phyloP scores from a whole-genome alignment of 441 rosid species.

The Hypseocharis bilobata region DNA sequence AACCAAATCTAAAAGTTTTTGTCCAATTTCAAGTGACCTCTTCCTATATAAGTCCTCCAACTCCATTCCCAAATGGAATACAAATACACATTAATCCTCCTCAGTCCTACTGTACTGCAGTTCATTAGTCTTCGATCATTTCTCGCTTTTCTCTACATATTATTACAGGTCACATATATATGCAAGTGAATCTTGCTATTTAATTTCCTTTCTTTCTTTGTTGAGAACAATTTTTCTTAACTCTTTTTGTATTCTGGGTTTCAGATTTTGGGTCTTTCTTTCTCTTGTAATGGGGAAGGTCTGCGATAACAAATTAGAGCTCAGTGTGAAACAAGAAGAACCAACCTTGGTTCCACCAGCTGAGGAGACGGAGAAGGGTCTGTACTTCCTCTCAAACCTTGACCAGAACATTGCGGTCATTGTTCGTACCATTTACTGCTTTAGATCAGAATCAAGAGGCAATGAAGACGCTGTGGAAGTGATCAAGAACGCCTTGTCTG shows the following conservation, averaged over 20 bases:
- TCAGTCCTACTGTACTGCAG: not conserved
- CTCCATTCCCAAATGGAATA: not conserved
- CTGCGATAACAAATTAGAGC: conserved; percentile 7
- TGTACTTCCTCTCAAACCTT: conserved; percentile 68
- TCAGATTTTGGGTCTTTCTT: not conserved
- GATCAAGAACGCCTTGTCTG: conserved; percentile 50
- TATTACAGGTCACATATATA: too few relatives aligned
- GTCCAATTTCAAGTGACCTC: not conserved
- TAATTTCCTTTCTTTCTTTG: not conserved
- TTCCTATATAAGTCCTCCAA: not conserved
- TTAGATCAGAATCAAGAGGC: conserved; percentile 50
- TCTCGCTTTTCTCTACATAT: too few relatives aligned
- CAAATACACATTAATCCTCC: not conserved
- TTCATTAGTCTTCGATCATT: too few relatives aligned
- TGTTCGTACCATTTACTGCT: conserved; percentile 66
- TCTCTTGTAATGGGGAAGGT: not conserved
- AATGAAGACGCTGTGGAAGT: conserved; percentile 53
- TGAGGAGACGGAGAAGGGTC: conserved; percentile 58
- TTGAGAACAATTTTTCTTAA: not conserved
- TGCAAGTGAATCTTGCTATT: too few relatives aligned
- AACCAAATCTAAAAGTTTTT: conserved; percentile 4
- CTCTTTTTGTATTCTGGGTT: not conserved
- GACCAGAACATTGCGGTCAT: conserved; percentile 72
- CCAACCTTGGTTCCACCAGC: conserved; percentile 57
- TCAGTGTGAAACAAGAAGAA: conserved; percentile 47